phyloP scores from a whole-genome alignment of 2,329 filamentous ascomycete genomes.

The Calonectria fujianensis region DNA sequence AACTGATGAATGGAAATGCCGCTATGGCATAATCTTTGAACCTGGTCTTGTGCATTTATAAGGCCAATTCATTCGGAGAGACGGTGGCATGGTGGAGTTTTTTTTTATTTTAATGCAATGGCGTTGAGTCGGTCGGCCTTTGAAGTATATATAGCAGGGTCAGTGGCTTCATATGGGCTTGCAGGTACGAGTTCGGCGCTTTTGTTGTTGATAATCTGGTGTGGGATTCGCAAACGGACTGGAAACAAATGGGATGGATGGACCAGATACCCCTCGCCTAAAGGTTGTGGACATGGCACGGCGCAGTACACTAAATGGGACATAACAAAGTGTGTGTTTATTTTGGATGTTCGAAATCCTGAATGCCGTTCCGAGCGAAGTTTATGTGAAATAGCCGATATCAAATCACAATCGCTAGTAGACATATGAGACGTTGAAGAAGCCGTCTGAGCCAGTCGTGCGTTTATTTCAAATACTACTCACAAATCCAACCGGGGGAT shows the following conservation, averaged over 20 bases:
- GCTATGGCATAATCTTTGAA: conserved; percentile 20
- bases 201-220: conserved; percentile 16
- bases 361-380: neutral
- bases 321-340: conserved; percentile 10
- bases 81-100: neutral
- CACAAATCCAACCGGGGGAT: too few relatives aligned
- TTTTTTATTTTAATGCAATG: neutral
- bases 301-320: conserved; percentile 9
- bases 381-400: neutral
- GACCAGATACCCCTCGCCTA: neutral
- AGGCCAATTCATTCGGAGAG: neutral
- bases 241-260: conserved; percentile 8
- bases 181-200: neutral
- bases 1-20: conserved; percentile 46
- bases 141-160: neutral
- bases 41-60: conserved; percentile 22
- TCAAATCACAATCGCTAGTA: neutral
- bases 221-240: conserved; percentile 11
- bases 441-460: too few relatives aligned
- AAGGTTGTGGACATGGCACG: conserved; percentile 12
- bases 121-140: neutral
- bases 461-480: neutral
- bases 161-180: neutral
- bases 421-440: neutral
- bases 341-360: neutral